Conservation (phyloP, 2,329 filamentous ascomycete genomes). For the Fusarium sp. region DNA sequence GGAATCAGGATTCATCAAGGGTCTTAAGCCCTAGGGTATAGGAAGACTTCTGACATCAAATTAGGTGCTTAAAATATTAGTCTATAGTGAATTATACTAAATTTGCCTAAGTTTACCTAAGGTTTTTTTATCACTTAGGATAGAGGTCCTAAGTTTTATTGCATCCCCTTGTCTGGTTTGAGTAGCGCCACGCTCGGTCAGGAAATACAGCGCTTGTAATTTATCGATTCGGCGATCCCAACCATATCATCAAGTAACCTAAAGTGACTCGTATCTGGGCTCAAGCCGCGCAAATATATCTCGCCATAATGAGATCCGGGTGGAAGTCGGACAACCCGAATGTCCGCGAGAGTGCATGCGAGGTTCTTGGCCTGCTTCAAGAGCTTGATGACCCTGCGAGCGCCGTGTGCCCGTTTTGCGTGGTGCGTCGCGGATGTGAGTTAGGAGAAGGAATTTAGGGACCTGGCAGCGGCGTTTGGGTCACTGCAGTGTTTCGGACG, state of each 20-base stretch:
- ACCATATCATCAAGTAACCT: background rate
- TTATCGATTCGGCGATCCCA: background rate
- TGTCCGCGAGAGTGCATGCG: background rate
- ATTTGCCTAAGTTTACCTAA: no score
- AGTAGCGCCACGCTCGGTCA: background rate
- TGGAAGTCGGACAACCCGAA: background rate
- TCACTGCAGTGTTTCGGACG: background rate
- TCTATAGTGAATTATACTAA: no score
- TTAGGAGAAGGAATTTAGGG: rapidly evolving
- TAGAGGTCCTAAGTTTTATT: rapidly evolving
- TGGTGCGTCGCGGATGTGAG: background rate
- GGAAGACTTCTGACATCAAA: no score
- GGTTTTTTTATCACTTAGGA: rapidly evolving
- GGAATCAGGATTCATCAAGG: no score
- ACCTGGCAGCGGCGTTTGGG: background rate
- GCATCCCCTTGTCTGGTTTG: no score
- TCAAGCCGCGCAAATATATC: background rate
- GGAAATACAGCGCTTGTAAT: background rate
- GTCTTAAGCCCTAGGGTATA: no score
- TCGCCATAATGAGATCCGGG: background rate
- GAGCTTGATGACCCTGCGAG: background rate
- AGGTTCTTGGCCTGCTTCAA: background rate
- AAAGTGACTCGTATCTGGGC: background rate
- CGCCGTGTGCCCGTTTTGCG: background rate
- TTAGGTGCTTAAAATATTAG: no score